A percentile compares a stretch with the other conserved stretches of the same genome.
phyloP scores from a whole-genome alignment of 2,329 filamentous ascomycete genomes.

The Diaporthe citri region DNA sequence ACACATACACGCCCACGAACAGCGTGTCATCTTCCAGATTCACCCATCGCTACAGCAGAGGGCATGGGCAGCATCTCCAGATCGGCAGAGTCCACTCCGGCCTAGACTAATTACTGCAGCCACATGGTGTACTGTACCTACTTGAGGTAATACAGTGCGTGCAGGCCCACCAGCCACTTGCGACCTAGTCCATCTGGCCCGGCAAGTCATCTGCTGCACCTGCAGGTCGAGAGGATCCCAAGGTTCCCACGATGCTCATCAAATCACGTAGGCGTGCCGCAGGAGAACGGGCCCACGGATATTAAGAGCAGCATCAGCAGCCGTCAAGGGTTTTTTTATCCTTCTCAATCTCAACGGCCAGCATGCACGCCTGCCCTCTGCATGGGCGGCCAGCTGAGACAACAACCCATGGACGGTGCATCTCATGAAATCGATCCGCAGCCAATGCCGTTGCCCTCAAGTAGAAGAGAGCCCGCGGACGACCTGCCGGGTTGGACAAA shows the following conservation, averaged over 20 bases:
- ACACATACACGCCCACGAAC: neutral
- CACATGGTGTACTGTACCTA: neutral
- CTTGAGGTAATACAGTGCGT: neutral
- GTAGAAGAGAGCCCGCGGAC: neutral
- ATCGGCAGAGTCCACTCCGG: constrained; percentile 24
- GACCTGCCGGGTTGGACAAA: constrained; percentile 24
- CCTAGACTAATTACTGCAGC: constrained; percentile 13
- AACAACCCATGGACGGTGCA: neutral
- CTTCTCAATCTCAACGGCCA: constrained; percentile 4
- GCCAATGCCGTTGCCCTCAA: neutral
- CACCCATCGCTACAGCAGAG: neutral
- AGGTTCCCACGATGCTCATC: constrained; percentile 29
- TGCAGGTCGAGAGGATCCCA: constrained; percentile 31
- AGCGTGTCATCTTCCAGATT: neutral
- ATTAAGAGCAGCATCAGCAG: constrained; percentile 22
- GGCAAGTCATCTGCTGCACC: constrained; percentile 33
- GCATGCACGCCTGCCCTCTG: neutral
- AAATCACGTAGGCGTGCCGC: constrained; percentile 35
- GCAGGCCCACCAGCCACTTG: constrained; percentile 4
- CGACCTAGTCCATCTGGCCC: constrained; percentile 21
- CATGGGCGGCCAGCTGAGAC: neutral
- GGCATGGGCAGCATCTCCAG: neutral
- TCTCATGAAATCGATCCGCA: constrained; percentile 4
- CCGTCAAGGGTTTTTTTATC: neutral
- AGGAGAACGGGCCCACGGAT: constrained; percentile 34